Evolutionary conservation across 805 yeast genomes (phyloP), one percentile per base, ranked within the genome.

Genomic region (Saturnispora kantuleensis): DNA sequence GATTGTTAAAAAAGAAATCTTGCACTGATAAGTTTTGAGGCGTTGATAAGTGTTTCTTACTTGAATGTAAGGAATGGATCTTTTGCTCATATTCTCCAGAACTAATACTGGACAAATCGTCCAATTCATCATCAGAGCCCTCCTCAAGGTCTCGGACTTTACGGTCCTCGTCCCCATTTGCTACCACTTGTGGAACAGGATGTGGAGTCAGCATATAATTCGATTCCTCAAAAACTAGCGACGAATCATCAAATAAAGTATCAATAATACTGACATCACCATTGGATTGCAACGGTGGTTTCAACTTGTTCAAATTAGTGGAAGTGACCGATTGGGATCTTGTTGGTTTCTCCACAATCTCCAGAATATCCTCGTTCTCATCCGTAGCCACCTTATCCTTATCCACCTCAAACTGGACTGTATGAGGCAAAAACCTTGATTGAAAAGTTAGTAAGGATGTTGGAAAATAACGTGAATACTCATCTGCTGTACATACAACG

Each of bases 401-500:
- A 9, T 59, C 58, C 3, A 76, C 71, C 50, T 76, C 77, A 50
- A 76, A 76, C 50, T 81, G 84, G n/a, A 82, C 87, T 3, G 87
- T 79, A 55, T 78, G 78, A 2, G 93, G 93, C 39, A 83, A 66
- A 53, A 82, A 81, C 39, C 83, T 76, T 47, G 15, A 70, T 44
- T 12, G n/a, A 18, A 10, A 41, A n/a, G 45, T 52, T 37, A 31
- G 41, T 33, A 32, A 15, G 11, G 35, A 29, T 21, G 5, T 7
- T n/a, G 41, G 37, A 10, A 21, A 16, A 16, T 11, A 15, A 16
- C 4, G 30, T 16, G 21, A 32, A n/a, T 29, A 10, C 26, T 21
- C 12, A 15, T 10, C 16, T 12, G 15, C 10, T 9, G 44, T 50
- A 75, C 81, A 54, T 70, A 76, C 76, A 83, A 65, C 12, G 90